phyloP scores from a whole-genome alignment of 2,329 filamentous ascomycete species.

The Cercospora beticola region DNA sequence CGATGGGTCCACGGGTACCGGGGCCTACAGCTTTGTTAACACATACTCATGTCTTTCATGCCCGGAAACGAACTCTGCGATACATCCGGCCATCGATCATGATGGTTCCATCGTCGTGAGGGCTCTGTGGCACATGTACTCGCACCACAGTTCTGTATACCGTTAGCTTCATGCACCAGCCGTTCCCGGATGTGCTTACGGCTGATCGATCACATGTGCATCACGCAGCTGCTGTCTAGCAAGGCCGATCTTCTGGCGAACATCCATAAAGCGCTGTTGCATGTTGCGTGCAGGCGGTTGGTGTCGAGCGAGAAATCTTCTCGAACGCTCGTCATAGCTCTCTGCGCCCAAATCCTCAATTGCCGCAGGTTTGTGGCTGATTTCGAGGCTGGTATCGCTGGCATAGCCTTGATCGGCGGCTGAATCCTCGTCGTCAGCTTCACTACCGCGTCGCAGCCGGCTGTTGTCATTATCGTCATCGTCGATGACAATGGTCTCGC shows the following conservation, averaged over 20 bases:
- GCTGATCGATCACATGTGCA: conserved; percentile 7
- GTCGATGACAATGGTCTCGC: conserved; percentile 64
- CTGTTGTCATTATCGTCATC: conserved; percentile 55
- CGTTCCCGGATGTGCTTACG: conserved; percentile 12
- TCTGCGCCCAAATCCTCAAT: conserved; percentile 34
- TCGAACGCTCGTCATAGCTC: conserved; percentile 29
- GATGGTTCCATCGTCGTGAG: conserved; percentile 13
- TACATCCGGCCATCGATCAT: conserved; percentile 20
- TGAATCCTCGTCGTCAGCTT: conserved; percentile 27
- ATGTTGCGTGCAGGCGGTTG: conserved; percentile 16
- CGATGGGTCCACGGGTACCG: neutral
- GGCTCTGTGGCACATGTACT: conserved; percentile 20
- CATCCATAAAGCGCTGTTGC: conserved; percentile 20
- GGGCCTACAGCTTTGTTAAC: conserved; percentile 7
- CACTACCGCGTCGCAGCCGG: conserved; percentile 10
- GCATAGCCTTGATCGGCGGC: conserved; percentile 24
- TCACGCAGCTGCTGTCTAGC: conserved; percentile 25
- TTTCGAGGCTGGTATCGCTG: conserved; percentile 35
- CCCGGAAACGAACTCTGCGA: conserved; percentile 11
- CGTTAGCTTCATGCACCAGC: conserved; percentile 2
- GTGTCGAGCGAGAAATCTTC: conserved; percentile 23
- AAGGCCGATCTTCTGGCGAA: conserved; percentile 26
- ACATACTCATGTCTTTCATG: neutral
- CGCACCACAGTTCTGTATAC: conserved; percentile 17
- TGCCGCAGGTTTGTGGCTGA: conserved; percentile 30